Conservation (phyloP, 2,329 filamentous ascomycete species). For the Microsporum ferrugineum region DNA sequence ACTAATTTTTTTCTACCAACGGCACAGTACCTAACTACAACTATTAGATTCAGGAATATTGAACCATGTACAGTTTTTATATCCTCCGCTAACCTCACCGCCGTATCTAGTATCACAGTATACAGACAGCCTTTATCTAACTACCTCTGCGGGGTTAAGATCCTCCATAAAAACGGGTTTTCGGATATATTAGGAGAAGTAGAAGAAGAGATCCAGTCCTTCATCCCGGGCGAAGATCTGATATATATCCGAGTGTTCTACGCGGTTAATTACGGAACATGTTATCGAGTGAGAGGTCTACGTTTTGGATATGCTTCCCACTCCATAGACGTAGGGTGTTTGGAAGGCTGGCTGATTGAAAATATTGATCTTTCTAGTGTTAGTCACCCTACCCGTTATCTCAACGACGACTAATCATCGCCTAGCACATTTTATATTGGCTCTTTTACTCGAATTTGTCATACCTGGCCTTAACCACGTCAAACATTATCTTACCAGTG, state of each 20-base stretch:
- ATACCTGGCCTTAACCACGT: background rate
- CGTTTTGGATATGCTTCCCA: background rate
- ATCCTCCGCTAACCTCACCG: background rate
- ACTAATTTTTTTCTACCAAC: background rate
- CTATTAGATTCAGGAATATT: background rate
- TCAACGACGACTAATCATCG: background rate
- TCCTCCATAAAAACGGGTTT: background rate
- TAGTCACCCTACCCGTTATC: background rate
- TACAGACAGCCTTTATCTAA: background rate
- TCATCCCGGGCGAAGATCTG: background rate
- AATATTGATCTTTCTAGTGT: background rate
- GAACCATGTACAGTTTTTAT: background rate
- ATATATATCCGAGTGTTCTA: conserved; percentile 1
- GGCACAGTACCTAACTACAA: background rate
- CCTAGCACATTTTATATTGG: background rate
- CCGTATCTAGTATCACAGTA: background rate
- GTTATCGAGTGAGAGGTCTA: background rate
- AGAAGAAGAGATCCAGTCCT: background rate
- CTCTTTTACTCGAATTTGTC: background rate
- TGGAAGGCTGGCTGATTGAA: background rate
- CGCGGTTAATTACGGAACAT: background rate
- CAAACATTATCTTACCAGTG: too few species aligned
- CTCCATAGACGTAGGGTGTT: background rate
- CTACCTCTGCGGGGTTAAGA: background rate
- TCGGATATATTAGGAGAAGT: conserved; percentile 3